Base-by-base conservation (phyloP, 805 yeast genomes). In the Candida railenensis region DNA sequence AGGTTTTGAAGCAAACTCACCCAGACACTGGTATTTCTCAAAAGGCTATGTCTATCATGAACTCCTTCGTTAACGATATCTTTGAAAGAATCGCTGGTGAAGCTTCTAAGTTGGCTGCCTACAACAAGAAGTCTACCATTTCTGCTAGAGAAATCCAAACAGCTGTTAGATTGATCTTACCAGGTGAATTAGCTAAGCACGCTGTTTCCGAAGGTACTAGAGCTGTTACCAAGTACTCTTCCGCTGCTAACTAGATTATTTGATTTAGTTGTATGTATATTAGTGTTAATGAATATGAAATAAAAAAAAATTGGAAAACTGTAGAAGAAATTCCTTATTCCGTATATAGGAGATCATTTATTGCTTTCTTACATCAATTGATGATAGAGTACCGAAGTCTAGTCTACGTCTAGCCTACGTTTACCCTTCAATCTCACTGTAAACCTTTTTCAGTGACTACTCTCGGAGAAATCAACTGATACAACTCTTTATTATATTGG, bases 181-280 rank as follows among this genome's bases (percentile, higher is more conserved):
- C 69, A 37, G 69, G 69, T 61, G 69, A 65, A 55, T 65, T 65
- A 59, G 69, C 69, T 44, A 65, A 65, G 66, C 69, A 65, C 61
- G 69, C 69, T 46, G 69, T 65, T 52, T 64, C 69, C 40, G 69
- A 65, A 55, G 69, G 69, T 61, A 65, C 69, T 49, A 65, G 69
- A 64, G 67, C 69, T 56, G 69, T 65, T 49, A 65, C 69, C 53
- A 65, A 65, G 64, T 65, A 65, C 65, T 65, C 69, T 44, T 62
- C 69, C 51, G 66, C 69, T 53, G 63, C 69, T 51, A 61, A 63
- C 58, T 64, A 64, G 53, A 52, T 21, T 16, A 4, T 9, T 9
- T 30, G 4, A 21, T 16, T 9, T 43, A 19, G 21, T 37, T 16
- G 46, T 43, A 34, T 43, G 46, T 43, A 43, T 43, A 43, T 43